phyloP scores from a whole-genome alignment of 2,329 filamentous ascomycete genomes.

The Colletotrichum aenigma region DNA sequence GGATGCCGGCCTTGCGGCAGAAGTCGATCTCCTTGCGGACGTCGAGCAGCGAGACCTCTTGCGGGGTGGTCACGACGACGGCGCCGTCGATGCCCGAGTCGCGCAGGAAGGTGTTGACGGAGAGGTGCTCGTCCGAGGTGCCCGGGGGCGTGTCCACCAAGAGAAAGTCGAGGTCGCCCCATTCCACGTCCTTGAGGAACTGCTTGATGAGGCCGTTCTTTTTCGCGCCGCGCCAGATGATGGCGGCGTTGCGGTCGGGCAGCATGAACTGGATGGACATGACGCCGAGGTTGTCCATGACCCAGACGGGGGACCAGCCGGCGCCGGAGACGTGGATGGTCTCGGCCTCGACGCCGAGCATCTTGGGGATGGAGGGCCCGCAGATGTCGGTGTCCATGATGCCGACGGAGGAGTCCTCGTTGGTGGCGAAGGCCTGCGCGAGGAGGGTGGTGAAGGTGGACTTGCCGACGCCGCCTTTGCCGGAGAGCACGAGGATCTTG shows the following conservation, averaged over 20 bases:
- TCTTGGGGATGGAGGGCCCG: constrained; percentile 94
- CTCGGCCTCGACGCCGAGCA: constrained; percentile 96
- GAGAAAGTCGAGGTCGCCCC: constrained; percentile 93
- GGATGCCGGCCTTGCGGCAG: constrained; percentile 91
- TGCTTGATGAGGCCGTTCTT: constrained; percentile 99
- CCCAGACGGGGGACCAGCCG: constrained; percentile 96
- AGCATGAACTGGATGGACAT: constrained; percentile 99
- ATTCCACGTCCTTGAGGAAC: constrained; percentile 96
- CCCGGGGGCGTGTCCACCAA: constrained; percentile 96
- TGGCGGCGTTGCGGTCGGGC: constrained; percentile 88
- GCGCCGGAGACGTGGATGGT: constrained; percentile 88
- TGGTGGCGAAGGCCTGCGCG: constrained; percentile 85
- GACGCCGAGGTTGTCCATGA: constrained; percentile 88
- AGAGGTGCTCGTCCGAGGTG: constrained; percentile 93
- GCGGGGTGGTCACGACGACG: constrained; percentile 90
- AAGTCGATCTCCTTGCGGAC: constrained; percentile 98
- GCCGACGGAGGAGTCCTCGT: constrained; percentile 79
- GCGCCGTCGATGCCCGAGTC: constrained; percentile 93
- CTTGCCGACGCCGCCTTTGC: constrained; percentile 97
- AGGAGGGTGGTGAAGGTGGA: constrained; percentile 91
- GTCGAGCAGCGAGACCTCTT: constrained; percentile 90
- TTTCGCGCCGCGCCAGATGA: constrained; percentile 98
- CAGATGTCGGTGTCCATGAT: constrained; percentile 99
- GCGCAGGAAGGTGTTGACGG: constrained; percentile 89
- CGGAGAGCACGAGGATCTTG: constrained; percentile 90